Evolutionary conservation across 768 basidiomycete genomes (phyloP).

Genomic region (Lactifluus piperatus): DNA sequence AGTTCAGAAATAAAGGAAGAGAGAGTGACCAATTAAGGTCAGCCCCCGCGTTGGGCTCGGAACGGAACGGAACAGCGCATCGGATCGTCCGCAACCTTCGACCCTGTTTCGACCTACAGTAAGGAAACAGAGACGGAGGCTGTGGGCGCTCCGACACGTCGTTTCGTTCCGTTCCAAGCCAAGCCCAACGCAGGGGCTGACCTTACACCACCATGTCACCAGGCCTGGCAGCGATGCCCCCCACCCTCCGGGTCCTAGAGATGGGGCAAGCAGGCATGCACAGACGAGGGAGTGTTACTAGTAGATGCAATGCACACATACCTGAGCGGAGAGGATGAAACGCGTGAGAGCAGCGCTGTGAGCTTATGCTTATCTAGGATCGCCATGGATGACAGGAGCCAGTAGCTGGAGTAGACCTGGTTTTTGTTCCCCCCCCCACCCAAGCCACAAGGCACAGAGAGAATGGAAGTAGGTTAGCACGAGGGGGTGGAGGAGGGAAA

Average conservation of each 20-base stretch:
- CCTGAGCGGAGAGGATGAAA: constrained; percentile 89
- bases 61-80: no score
- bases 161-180: no score
- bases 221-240: constrained; percentile 88
- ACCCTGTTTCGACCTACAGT: no score
- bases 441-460: background rate
- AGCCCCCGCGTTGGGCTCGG: no score
- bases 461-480: background rate
- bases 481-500: background rate
- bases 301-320: constrained; percentile 26
- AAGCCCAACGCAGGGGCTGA: no score
- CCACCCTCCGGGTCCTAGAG: constrained; percentile 79
- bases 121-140: no score
- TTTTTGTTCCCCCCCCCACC: no score
- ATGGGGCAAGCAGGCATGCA: background rate
- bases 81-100: no score
- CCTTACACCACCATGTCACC: constrained; percentile 91
- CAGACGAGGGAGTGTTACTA: no score
- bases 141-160: no score
- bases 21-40: no score
- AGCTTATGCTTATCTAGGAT: constrained; percentile 85
- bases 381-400: constrained; percentile 84
- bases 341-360: constrained; percentile 62
- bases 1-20: no score
- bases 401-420: constrained; percentile 96